Percentiles rank a stretch among this genome's conserved stretches.
Evolutionary conservation across 805 yeast species (phyloP).

Genomic region (Wickerhamomyces ciferrii): DNA sequence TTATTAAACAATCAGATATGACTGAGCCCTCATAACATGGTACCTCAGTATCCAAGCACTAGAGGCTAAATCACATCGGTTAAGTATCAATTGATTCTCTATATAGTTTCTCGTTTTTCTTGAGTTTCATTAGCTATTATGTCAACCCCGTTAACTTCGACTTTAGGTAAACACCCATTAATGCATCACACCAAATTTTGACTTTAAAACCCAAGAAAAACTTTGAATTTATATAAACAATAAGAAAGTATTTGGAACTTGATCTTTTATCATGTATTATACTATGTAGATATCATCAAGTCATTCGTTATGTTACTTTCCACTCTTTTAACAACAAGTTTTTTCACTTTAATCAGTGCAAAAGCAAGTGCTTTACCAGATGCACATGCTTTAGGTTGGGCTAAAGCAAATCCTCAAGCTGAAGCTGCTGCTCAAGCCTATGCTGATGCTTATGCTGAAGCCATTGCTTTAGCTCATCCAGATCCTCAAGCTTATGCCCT

Average conservation of each 20-base stretch:
- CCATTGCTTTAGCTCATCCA: conserved; percentile 25
- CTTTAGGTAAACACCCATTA: not conserved
- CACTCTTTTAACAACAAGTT: conserved; percentile 1
- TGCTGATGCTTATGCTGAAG: conserved; percentile 22
- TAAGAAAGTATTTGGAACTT: not conserved
- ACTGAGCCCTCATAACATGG: too few species aligned
- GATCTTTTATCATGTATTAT: too few species aligned
- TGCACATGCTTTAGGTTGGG: conserved; percentile 17
- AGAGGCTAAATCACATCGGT: too few species aligned
- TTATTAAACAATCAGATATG: too few species aligned
- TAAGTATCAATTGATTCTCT: too few species aligned
- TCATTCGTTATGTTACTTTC: not conserved
- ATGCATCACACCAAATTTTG: not conserved
- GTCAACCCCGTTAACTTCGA: not conserved
- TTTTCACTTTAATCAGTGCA: conserved; percentile 2
- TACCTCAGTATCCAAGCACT: too few species aligned
- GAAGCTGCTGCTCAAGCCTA: conserved; percentile 19
- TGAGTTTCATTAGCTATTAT: too few species aligned
- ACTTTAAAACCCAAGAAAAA: not conserved
- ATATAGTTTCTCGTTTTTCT: too few species aligned
- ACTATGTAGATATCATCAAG: too few species aligned
- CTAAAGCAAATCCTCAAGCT: conserved; percentile 15
- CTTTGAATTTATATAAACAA: not conserved
- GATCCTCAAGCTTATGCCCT: conserved; percentile 24
- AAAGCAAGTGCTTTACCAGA: conserved; percentile 1